A percentile compares a stretch with the other conserved stretches of the same genome.
Evolutionary conservation across 495 filamentous ascomycete species (phyloP).

Genomic region (Schizothecium vesticola): DNA sequence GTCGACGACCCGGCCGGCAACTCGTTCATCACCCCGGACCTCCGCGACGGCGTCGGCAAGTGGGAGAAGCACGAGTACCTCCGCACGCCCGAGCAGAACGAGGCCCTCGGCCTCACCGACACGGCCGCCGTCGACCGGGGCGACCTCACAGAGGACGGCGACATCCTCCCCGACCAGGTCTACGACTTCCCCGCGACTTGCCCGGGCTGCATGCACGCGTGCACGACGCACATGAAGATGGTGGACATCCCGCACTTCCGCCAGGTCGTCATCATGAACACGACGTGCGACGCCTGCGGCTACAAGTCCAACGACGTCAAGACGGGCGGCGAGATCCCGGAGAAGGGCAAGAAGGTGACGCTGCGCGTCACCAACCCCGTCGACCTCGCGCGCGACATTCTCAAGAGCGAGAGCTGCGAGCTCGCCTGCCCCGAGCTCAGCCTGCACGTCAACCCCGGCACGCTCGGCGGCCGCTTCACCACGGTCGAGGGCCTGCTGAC

Average conservation of each 20-base stretch:
- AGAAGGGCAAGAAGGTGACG: conserved; percentile 77
- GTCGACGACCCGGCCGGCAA: conserved; percentile 95
- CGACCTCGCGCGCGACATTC: conserved; percentile 85
- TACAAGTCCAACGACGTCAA: conserved; percentile 94
- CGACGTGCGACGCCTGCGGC: conserved; percentile 82
- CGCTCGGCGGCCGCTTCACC: conserved; percentile 93
- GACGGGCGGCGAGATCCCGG: conserved; percentile 88
- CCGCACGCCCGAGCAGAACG: conserved; percentile 79
- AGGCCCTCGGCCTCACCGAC: conserved; percentile 60
- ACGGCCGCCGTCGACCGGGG: conserved; percentile 22
- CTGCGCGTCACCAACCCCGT: conserved; percentile 64
- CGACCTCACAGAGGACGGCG: conserved; percentile 51
- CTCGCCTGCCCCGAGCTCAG: conserved; percentile 79
- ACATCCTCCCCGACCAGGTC: conserved; percentile 82
- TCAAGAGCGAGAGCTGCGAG: conserved; percentile 91
- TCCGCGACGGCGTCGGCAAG: conserved; percentile 68
- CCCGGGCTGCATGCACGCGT: conserved; percentile 78
- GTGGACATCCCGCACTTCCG: conserved; percentile 96
- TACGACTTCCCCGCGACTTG: conserved; percentile 88
- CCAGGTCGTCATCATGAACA: conserved; percentile 86
- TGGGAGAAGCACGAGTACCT: conserved; percentile 77
- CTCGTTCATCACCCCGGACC: conserved; percentile 88
- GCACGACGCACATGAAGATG: conserved; percentile 89
- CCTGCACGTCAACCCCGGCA: conserved; percentile 80
- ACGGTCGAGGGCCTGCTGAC: conserved; percentile 94